These are phyloP conservation scores for Coemansia sp. DNA, from an alignment of 192 early-diverging fungal genomes.

Conservation along the genomic window DNA sequence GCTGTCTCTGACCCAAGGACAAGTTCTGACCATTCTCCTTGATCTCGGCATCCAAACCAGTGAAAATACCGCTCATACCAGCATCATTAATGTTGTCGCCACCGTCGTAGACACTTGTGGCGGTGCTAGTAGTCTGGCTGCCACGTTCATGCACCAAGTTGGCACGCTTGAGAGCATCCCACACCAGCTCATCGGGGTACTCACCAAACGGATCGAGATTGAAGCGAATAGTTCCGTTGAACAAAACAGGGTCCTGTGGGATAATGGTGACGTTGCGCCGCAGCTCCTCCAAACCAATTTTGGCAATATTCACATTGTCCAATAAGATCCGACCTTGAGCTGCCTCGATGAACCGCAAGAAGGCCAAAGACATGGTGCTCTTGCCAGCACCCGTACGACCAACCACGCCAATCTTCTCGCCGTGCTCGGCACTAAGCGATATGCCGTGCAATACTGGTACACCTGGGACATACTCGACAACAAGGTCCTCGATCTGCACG, in stretches of 20 bases:
- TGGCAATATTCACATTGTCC: slow-evolving; percentile 75
- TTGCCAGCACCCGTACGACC: slow-evolving; percentile 87
- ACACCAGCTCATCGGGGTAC: slow-evolving; percentile 75
- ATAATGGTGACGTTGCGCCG: slow-evolving; percentile 82
- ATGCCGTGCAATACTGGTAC: slow-evolving; percentile 77
- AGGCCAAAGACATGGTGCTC: slow-evolving; percentile 66
- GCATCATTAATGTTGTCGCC: too few relatives aligned
- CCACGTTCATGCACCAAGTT: slow-evolving; percentile 60
- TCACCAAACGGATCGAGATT: slow-evolving; percentile 91
- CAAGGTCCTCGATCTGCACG: slow-evolving; percentile 68
- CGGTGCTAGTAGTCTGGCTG: not conserved
- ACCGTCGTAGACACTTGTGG: not conserved
- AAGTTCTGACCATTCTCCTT: slow-evolving; percentile 84
- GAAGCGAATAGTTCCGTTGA: slow-evolving; percentile 78
- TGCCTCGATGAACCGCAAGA: slow-evolving; percentile 78
- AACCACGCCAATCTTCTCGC: slow-evolving; percentile 86
- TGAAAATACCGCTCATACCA: slow-evolving; percentile 22
- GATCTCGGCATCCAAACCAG: slow-evolving; percentile 69
- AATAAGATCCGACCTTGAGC: slow-evolving; percentile 64
- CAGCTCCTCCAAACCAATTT: slow-evolving; percentile 79
- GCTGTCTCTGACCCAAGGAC: slow-evolving; percentile 78
- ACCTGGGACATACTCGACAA: slow-evolving; percentile 76
- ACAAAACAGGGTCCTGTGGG: slow-evolving; percentile 88
- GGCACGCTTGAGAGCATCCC: slow-evolving; percentile 75
- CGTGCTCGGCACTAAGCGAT: slow-evolving; percentile 66